Conservation (phyloP, 805 yeast species). For the Zygotorulaspora sp. region DNA sequence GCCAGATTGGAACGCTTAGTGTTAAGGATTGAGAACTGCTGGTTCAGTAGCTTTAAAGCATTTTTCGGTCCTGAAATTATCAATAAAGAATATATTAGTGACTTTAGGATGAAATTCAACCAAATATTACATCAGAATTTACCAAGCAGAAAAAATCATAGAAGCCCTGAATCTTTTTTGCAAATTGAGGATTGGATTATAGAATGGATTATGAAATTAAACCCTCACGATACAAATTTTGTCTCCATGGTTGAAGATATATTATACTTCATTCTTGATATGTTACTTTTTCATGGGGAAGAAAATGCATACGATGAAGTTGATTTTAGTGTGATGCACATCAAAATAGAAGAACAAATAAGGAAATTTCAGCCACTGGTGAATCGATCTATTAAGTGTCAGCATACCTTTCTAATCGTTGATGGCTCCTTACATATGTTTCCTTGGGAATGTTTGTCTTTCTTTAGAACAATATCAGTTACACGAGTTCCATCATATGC, state of each 20-base stretch:
- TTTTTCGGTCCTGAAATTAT: conserved; percentile 44
- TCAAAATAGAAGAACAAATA: conserved; percentile 48
- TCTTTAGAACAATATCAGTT: conserved; percentile 50
- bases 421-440: conserved; percentile 60
- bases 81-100: conserved; percentile 24
- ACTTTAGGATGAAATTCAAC: conserved; percentile 39
- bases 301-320: conserved; percentile 61
- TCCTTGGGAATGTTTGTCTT: conserved; percentile 87
- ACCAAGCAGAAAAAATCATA: conserved; percentile 43
- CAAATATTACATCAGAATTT: conserved; percentile 42
- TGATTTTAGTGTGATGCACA: conserved; percentile 51
- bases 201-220: conserved; percentile 48
- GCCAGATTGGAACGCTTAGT: conserved; percentile 49
- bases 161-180: conserved; percentile 25
- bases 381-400: conserved; percentile 10
- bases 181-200: conserved; percentile 45
- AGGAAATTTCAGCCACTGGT: conserved; percentile 28
- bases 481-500: conserved; percentile 71
- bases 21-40: conserved; percentile 50
- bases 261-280: conserved; percentile 57
- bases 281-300: conserved; percentile 58
- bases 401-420: conserved; percentile 67
- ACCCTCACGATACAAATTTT: conserved; percentile 26
- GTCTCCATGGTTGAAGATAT: conserved; percentile 54
- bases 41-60: conserved; percentile 78